Evolutionary conservation across 1,284 basidiomycete genomes (phyloP), one percentile per base, ranked within the genome.

Genomic region (Leccinum solheimii): DNA sequence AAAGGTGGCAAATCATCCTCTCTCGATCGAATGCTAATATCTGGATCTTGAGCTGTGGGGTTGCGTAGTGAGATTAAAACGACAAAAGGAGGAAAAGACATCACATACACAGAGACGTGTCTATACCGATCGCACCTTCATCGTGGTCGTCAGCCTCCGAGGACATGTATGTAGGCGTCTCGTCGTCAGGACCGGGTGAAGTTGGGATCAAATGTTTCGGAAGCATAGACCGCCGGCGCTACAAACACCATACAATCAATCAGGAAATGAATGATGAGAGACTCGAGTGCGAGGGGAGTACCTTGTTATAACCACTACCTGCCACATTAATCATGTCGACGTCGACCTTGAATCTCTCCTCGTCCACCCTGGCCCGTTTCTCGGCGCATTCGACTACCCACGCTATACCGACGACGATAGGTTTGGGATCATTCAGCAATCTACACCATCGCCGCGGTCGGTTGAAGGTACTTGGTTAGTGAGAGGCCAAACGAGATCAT

Each of bases 311-410:
- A 36, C 76, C 78, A 14, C 84, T 84, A n/a, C 38, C 38, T 4
- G 88, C 86, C 27, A 92, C 80, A 62, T 88, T 88, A 59, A 87
- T 81, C 50, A 83, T 78, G 23, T 86, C 86, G 2, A 94, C 77
- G 67, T 94, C 85, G 56, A 97, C 83, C 23, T 83, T 70, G 72
- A 87, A 94, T 36, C 78, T 80, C 3, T 77, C 75, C 71, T 95
- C 94, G 8, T 88, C 87, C 2, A 91, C 83, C 52, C 77, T 82
- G 48, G 77, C 75, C 21, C 86, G 81, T 61, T 87, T 82, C 71
- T 96, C 93, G 11, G 86, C 90, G 67, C 92, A 94, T 68, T 90
- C 86, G 2, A 94, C 92, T 2, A 97, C 91, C 95, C 95, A 97
- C n/a, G 85, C 88, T 66, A 96, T 92, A 11, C 93, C 92, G 13